phyloP scores from a whole-genome alignment of 306 rosid species.

The Arachis hypogaea region DNA sequence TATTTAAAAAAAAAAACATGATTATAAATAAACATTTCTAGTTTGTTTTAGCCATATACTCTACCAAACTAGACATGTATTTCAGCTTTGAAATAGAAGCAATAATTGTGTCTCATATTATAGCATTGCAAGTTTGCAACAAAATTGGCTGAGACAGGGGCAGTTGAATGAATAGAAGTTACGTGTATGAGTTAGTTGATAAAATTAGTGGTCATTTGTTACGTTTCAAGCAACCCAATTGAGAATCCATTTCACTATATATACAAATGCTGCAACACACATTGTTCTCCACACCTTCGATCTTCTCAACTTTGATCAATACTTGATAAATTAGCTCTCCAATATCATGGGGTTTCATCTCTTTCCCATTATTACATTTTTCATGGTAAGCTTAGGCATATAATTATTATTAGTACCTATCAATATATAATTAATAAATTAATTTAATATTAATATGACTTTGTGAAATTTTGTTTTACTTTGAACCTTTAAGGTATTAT shows the following conservation, averaged over 20 bases:
- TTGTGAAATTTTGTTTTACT: too few species aligned
- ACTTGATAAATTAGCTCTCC: background rate
- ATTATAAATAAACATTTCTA: background rate
- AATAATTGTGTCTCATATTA: constrained; percentile 34
- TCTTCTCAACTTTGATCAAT: constrained; percentile 12
- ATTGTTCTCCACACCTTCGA: constrained; percentile 13
- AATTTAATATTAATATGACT: too few species aligned
- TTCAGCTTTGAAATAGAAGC: background rate
- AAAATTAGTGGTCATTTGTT: constrained; percentile 12
- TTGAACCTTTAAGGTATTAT: too few species aligned
- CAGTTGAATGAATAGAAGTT: constrained; percentile 51
- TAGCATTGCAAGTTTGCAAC: constrained; percentile 23
- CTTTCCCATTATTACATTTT: constrained; percentile 40
- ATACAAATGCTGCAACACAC: constrained; percentile 23
- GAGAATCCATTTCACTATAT: constrained; percentile 21
- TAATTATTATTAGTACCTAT: too few species aligned
- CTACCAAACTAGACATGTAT: constrained; percentile 33
- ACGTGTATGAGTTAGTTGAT: constrained; percentile 24
- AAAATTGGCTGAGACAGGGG: constrained; percentile 41
- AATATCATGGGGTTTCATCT: constrained; percentile 51
- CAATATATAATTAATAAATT: too few species aligned
- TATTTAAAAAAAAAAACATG: too few species aligned
- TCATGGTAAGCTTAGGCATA: constrained; percentile 50
- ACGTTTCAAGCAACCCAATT: background rate
- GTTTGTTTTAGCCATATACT: constrained; percentile 24